Evolutionary conservation across 2,329 filamentous ascomycete genomes (phyloP).

Genomic region (Fusarium foetens): DNA sequence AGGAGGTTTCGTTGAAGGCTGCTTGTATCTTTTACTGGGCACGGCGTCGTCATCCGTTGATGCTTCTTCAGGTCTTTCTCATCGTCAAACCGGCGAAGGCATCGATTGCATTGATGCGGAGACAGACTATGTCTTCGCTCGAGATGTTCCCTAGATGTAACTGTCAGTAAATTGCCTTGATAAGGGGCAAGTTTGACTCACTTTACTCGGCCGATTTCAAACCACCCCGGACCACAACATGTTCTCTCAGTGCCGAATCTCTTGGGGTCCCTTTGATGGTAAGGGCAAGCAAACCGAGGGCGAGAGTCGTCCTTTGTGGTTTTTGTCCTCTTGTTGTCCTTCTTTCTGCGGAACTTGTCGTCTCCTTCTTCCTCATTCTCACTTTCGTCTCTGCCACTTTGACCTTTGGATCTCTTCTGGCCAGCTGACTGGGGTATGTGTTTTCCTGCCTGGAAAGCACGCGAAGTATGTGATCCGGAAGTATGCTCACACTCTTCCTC

Average conservation of each 20-base stretch:
- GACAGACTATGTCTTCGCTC: slow-evolving; percentile 36
- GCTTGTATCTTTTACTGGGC: slow-evolving; percentile 30
- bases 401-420: slow-evolving; percentile 33
- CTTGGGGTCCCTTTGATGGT: slow-evolving; percentile 49
- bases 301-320: slow-evolving; percentile 47
- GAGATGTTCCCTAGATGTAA: slow-evolving; percentile 38
- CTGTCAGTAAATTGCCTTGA: not conserved
- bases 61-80: slow-evolving; percentile 36
- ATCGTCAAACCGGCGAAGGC: slow-evolving; percentile 30
- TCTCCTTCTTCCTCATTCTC: slow-evolving; percentile 45
- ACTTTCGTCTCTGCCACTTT: slow-evolving; percentile 42
- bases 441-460: slow-evolving; percentile 17
- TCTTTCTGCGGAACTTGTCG: slow-evolving; percentile 45
- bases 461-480: slow-evolving; percentile 25
- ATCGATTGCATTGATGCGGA: slow-evolving; percentile 36
- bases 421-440: slow-evolving; percentile 17
- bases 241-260: slow-evolving; percentile 37
- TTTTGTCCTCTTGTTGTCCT: slow-evolving; percentile 51
- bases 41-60: slow-evolving; percentile 30
- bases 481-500: slow-evolving; percentile 33
- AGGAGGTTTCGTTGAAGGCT: slow-evolving; percentile 21
- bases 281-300: slow-evolving; percentile 50
- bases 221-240: slow-evolving; percentile 42
- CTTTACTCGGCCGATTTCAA: slow-evolving; percentile 39
- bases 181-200: slow-evolving; percentile 10